A percentile compares a stretch with the other conserved stretches of the same genome.
Evolutionary conservation across 768 basidiomycete species (phyloP).

Genomic region (Boletus pseudopeckii): DNA sequence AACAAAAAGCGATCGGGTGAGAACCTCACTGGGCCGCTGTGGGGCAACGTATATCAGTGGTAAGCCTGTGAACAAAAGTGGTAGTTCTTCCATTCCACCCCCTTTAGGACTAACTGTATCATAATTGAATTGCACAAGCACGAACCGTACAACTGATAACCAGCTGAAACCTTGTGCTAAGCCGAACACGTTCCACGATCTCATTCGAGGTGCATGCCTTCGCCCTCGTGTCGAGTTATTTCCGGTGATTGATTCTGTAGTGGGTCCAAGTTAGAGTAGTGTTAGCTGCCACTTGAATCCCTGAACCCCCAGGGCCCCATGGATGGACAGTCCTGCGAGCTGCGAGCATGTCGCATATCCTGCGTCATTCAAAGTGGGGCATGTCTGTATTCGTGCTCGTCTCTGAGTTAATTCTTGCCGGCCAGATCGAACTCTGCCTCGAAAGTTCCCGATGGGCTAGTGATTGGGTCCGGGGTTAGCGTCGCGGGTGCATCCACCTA

Average conservation of each 20-base stretch:
- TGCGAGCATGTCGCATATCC: constrained; percentile 1
- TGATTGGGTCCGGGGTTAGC: constrained; percentile 1
- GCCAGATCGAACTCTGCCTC: neutral
- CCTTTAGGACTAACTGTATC: neutral
- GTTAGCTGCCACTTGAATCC: neutral
- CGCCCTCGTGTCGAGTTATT: neutral
- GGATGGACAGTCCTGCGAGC: neutral
- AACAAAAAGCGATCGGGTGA: neutral
- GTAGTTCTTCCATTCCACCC: constrained; percentile 5
- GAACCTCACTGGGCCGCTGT: neutral
- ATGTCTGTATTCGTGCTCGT: too few species aligned
- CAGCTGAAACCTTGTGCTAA: neutral
- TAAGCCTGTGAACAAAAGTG: neutral
- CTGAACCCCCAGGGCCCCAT: neutral
- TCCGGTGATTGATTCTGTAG: neutral
- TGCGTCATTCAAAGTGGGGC: constrained; percentile 4
- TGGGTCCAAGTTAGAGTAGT: neutral
- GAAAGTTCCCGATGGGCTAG: neutral
- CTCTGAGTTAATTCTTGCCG: neutral
- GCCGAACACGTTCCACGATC: neutral
- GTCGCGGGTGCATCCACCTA: constrained; percentile 5
- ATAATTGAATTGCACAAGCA: constrained; percentile 1
- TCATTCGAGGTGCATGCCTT: neutral
- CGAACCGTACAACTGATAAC: neutral
- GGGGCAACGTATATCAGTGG: neutral